Evolutionary conservation across 2,329 filamentous ascomycete genomes (phyloP).

Genomic region (Didymella pomorum): DNA sequence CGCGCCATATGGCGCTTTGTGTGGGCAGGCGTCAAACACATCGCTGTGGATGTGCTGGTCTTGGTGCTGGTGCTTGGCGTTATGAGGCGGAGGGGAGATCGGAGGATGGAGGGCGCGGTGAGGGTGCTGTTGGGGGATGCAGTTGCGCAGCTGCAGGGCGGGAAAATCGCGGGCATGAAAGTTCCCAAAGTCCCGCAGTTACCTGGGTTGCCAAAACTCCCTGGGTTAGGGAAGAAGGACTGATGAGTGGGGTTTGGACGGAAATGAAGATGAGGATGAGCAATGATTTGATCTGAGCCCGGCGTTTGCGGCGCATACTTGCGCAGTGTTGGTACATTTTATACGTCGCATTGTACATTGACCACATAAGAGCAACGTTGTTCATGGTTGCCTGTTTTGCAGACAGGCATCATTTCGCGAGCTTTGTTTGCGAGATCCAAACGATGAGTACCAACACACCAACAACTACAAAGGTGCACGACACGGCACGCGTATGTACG

Average conservation of each 20-base stretch:
- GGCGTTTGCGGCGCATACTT: not conserved
- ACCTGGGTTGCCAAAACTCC: conserved; percentile 24
- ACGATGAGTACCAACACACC: too few species aligned
- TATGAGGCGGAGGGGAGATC: conserved; percentile 75
- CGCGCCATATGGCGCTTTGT: conserved; percentile 57
- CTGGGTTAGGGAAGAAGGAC: not conserved
- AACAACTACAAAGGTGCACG: too few species aligned
- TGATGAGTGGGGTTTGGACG: not conserved
- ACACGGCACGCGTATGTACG: too few species aligned
- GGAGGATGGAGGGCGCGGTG: conserved; percentile 76
- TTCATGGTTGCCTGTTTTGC: too few species aligned
- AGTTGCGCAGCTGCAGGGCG: conserved; percentile 48
- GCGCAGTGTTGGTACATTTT: too few species aligned
- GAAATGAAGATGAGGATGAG: too few species aligned
- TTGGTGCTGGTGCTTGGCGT: conserved; percentile 72
- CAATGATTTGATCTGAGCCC: not conserved
- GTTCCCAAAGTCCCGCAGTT: conserved; percentile 5
- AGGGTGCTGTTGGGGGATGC: conserved; percentile 66
- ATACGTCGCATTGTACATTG: too few species aligned
- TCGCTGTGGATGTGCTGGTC: conserved; percentile 74
- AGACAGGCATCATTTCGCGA: too few species aligned
- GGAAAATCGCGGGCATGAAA: conserved; percentile 23
- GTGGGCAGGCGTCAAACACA: conserved; percentile 81
- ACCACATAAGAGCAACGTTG: too few species aligned
- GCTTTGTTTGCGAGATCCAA: too few species aligned